Percentiles rank a stretch among this genome's conserved stretches.
phyloP scores from a whole-genome alignment of 768 basidiomycete genomes.

The Xanthoconium stramineum region DNA sequence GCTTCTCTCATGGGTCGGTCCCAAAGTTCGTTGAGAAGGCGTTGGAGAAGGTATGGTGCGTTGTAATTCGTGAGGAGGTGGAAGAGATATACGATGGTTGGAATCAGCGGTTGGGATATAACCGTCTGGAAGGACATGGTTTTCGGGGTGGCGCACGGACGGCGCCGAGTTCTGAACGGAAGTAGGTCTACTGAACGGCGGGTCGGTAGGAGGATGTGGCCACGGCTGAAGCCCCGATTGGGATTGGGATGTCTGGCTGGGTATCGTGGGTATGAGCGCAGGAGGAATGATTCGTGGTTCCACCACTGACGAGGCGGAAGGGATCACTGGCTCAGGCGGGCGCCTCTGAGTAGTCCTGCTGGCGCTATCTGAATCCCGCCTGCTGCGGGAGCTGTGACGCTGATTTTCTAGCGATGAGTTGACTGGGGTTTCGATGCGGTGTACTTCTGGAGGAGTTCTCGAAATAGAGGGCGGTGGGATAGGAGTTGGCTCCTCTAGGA shows the following conservation, averaged over 20 bases:
- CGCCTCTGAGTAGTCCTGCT: constrained; percentile 16
- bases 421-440: constrained; percentile 19
- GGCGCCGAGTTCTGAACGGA: constrained; percentile 22
- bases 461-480: constrained; percentile 12
- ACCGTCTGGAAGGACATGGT: constrained; percentile 43
- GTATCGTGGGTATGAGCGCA: constrained; percentile 3
- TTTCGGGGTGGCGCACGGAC: constrained; percentile 12
- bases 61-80: constrained; percentile 49
- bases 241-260: constrained; percentile 19
- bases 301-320: constrained; percentile 3
- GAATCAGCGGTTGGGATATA: constrained; percentile 45
- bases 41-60: constrained; percentile 27
- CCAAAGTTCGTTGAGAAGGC: constrained; percentile 24
- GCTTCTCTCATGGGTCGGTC: constrained; percentile 17
- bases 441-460: constrained; percentile 25
- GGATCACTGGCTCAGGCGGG: constrained; percentile 8
- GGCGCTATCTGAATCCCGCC: constrained; percentile 13
- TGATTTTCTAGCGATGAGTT: constrained; percentile 19
- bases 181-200: constrained; percentile 12
- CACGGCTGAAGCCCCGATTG: constrained; percentile 18
- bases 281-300: constrained; percentile 15
- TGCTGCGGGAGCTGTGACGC: constrained; percentile 17
- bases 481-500: constrained; percentile 12
- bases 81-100: constrained; percentile 41
- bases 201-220: constrained; percentile 10